Percentiles rank a stretch among this genome's conserved stretches.
These are phyloP conservation scores for Daedaleopsis nitida DNA, from an alignment of 768 basidiomycete genomes.

Conservation along the genomic window DNA sequence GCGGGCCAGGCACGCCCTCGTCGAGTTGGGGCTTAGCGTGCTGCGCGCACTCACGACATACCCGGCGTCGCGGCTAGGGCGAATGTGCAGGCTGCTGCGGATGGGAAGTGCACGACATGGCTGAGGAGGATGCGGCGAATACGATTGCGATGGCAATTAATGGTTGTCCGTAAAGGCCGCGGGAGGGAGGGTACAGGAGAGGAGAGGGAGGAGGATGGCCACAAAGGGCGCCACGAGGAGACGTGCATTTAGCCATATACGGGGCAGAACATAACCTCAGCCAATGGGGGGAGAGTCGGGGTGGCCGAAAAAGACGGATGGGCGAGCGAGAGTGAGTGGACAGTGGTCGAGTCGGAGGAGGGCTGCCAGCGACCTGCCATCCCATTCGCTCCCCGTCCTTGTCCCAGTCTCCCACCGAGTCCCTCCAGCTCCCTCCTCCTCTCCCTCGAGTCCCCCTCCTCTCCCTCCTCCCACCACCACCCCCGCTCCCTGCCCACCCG, in stretches of 20 bases:
- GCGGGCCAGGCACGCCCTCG: too few relatives aligned
- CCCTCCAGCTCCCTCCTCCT: constrained; percentile 26
- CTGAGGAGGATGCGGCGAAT: too few relatives aligned
- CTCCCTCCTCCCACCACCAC: constrained; percentile 7
- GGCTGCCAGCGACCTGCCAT: constrained; percentile 5
- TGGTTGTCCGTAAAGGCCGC: neutral
- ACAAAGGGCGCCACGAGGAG: neutral
- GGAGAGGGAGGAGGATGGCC: neutral
- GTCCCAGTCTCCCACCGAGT: constrained; percentile 6
- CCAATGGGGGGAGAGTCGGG: neutral
- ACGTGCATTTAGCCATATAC: neutral
- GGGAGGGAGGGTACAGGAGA: neutral
- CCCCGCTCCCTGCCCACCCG: neutral
- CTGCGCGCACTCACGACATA: too few relatives aligned
- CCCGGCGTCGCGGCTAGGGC: too few relatives aligned
- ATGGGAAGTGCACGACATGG: too few relatives aligned
- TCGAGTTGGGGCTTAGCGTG: too few relatives aligned
- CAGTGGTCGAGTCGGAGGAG: neutral
- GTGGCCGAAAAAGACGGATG: constrained; percentile 4
- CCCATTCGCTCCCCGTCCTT: neutral
- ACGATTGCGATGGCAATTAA: neutral
- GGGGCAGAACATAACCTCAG: neutral
- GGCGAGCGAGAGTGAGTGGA: neutral
- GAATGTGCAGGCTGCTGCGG: too few relatives aligned
- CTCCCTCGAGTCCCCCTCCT: constrained; percentile 26